phyloP scores from a whole-genome alignment of 257 asterid genomes.

The Lantana camara region DNA sequence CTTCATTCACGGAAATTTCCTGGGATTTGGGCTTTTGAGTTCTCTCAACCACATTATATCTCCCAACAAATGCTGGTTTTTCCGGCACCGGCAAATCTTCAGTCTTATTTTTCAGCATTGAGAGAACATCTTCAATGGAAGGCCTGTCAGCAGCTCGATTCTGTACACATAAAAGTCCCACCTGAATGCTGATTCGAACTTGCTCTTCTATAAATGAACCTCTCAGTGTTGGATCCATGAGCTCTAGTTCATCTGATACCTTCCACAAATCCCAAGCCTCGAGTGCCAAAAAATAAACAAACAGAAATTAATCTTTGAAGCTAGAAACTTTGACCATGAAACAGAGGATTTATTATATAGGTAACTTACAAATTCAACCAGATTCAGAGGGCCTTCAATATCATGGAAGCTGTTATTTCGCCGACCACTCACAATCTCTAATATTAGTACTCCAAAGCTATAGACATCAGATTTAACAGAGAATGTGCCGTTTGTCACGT shows the following conservation, averaged over 20 bases:
- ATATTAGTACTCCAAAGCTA: conserved; percentile 44
- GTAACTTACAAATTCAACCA: conserved; percentile 44
- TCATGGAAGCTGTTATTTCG: conserved; percentile 31
- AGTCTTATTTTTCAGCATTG: conserved; percentile 36
- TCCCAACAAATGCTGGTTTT: conserved; percentile 38
- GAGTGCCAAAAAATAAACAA: no score
- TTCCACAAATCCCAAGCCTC: conserved; percentile 53
- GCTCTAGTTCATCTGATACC: conserved; percentile 25
- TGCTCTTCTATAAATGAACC: conserved; percentile 15
- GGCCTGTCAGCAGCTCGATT: conserved; percentile 40
- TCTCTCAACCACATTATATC: not conserved
- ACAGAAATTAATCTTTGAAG: not conserved
- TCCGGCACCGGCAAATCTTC: conserved; percentile 27
- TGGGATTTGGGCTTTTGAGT: not conserved
- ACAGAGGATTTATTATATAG: not conserved
- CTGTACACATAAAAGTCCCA: conserved; percentile 45
- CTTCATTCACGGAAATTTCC: not conserved
- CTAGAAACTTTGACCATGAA: not conserved
- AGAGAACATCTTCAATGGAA: conserved; percentile 34
- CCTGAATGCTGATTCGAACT: conserved; percentile 35
- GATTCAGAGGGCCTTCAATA: conserved; percentile 36
- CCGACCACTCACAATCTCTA: conserved; percentile 47
- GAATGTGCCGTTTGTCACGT: conserved; percentile 43
- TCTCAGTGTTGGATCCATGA: no score
- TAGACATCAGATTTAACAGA: conserved; percentile 51